Base-by-base conservation (phyloP, 2,329 filamentous ascomycete genomes). In the Fusarium caatingaense region DNA sequence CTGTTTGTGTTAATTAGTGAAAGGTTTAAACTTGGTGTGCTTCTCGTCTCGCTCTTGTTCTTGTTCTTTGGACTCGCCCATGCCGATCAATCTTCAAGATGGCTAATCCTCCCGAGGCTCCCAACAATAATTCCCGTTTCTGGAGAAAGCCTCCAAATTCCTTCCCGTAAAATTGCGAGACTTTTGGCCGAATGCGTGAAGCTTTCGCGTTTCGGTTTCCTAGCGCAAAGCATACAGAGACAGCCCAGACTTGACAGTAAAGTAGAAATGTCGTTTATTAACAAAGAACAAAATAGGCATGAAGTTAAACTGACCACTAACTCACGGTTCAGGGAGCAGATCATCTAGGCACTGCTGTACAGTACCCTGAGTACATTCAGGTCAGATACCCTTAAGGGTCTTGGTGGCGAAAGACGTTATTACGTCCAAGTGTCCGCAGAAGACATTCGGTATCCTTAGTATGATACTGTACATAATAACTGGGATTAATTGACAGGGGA, bases 41-140 rank as follows among this genome's bases (percentile, higher is more conserved):
- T 49, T 58, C 45, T 58, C 34, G 18, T 37, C 34, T n/a, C 34
- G 18, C 18, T 37, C 28, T 50, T 51, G 46, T 50, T 50, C 34
- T 27, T 44, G 46, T 47, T 34, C 15, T 40, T 25, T 55, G 28
- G 56, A 62, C 64, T 73, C 57, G 69, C 64, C 66, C 37, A 54
- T 64, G 70, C 63, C 70, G 70, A 71, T 71, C 66, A 34, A 40
- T 45, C 53, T 57, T 37, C 58, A 58, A 57, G 53, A 37, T 47
- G 66, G 42, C 54, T 46, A 48, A 55, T 45, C 51, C 60, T 37
- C 34, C 34, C 34, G 18, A 37, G 10, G 34, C 34, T 37, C 55
- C 25, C 51, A 27, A 51, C 3, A 50, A 30, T 42, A 55, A 60
- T 46, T 49, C 40, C 45, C 42, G 45, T 66, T 66, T 56, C 49